Percentiles rank a stretch among this genome's conserved stretches.
These are phyloP conservation scores for Sonneratia alba DNA, from an alignment of 345 rosid genomes.

Conservation along the genomic window DNA sequence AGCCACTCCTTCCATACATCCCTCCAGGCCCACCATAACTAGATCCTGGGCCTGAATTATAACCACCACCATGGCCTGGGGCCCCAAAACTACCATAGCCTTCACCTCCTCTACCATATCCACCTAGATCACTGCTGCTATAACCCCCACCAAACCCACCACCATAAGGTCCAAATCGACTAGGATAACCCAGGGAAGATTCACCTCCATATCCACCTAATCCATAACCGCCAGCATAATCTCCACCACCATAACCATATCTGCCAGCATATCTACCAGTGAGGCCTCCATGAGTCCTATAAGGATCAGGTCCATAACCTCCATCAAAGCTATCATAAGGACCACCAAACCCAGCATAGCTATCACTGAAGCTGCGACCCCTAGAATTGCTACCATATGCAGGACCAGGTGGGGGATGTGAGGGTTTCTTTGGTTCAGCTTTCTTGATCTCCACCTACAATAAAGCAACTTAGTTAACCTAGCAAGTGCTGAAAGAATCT, in stretches of 20 bases:
- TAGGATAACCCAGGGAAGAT: slow-evolving; percentile 76
- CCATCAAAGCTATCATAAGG: slow-evolving; percentile 75
- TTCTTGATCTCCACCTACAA: slow-evolving; percentile 99
- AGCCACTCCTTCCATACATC: slow-evolving; percentile 77
- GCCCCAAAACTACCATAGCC: slow-evolving; percentile 42
- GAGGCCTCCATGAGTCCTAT: slow-evolving; percentile 57
- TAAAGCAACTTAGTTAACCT: slow-evolving; percentile 94
- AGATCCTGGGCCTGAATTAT: slow-evolving; percentile 74
- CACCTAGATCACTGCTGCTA: slow-evolving; percentile 54
- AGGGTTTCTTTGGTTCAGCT: slow-evolving; percentile 99
- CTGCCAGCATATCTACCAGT: slow-evolving; percentile 49
- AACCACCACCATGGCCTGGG: slow-evolving; percentile 60
- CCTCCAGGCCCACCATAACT: slow-evolving; percentile 79
- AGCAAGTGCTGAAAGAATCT: slow-evolving; percentile 48
- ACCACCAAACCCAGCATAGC: slow-evolving; percentile 62
- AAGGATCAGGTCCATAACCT: slow-evolving; percentile 74
- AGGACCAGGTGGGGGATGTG: slow-evolving; percentile 82
- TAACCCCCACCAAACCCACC: slow-evolving; percentile 67
- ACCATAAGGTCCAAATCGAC: slow-evolving; percentile 82
- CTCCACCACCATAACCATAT: slow-evolving; percentile 61
- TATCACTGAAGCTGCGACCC: slow-evolving; percentile 55
- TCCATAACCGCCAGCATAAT: slow-evolving; percentile 59
- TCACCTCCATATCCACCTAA: slow-evolving; percentile 55
- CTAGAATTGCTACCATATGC: slow-evolving; percentile 68
- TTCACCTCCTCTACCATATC: slow-evolving; percentile 61